These are phyloP conservation scores for Candida boleticola DNA, from an alignment of 805 yeast genomes.

Conservation along the genomic window DNA sequence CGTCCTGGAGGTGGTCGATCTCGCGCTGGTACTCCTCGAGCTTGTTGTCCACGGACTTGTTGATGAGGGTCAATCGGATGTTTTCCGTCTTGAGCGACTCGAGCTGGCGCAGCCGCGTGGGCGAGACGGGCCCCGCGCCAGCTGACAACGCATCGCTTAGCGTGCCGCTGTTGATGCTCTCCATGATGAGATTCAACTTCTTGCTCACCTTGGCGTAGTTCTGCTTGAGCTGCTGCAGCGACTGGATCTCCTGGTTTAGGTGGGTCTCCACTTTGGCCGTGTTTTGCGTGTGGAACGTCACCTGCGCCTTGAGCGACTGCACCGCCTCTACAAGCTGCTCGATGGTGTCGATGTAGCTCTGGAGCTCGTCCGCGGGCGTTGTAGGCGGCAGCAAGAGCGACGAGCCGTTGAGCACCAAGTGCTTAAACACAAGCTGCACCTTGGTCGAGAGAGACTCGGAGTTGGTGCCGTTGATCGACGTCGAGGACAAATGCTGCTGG, in stretches of 20 bases:
- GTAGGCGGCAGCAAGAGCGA: slow-evolving; percentile 2
- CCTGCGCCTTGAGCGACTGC: slow-evolving; percentile 21
- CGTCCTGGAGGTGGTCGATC: slow-evolving; percentile 30
- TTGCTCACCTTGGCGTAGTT: slow-evolving; percentile 17
- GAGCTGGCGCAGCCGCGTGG: slow-evolving; percentile 2
- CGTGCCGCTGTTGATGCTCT: slow-evolving; percentile 7
- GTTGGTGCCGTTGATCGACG: neutral
- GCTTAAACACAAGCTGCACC: neutral
- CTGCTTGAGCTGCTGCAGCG: slow-evolving; percentile 17
- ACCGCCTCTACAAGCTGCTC: slow-evolving; percentile 11
- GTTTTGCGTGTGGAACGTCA: slow-evolving; percentile 18
- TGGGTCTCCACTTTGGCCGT: slow-evolving; percentile 19
- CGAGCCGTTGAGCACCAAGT: neutral
- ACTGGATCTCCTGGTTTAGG: slow-evolving; percentile 20
- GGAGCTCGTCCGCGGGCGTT: slow-evolving; percentile 1
- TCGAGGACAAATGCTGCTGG: neutral
- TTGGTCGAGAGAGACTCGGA: neutral
- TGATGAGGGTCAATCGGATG: slow-evolving; percentile 14
- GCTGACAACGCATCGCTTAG: neutral
- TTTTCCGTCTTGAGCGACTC: slow-evolving; percentile 16
- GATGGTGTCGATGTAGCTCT: slow-evolving; percentile 3
- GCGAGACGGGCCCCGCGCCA: neutral
- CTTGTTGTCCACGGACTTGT: slow-evolving; percentile 21
- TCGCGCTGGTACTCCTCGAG: slow-evolving; percentile 28
- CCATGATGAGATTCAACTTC: slow-evolving; percentile 14